A percentile compares a stretch with the other conserved stretches of the same genome.
Conservation (phyloP, 2,329 filamentous ascomycete species). For the Myriosclerotinia curreyana region DNA sequence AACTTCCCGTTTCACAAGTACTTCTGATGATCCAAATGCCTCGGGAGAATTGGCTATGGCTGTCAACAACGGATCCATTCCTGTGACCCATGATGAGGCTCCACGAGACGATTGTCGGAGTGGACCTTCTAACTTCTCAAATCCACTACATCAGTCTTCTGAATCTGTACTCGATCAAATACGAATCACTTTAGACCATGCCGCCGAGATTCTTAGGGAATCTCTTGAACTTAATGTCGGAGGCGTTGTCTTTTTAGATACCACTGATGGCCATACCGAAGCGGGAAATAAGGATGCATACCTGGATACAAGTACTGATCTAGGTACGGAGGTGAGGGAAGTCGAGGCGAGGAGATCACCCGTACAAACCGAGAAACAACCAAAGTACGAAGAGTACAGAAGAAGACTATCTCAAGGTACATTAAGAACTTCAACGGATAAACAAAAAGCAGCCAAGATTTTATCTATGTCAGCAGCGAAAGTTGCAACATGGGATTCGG, state of each 20-base stretch:
- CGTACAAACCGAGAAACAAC: neutral
- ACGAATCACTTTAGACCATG: conserved; percentile 33
- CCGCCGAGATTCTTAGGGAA: conserved; percentile 35
- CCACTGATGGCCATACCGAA: conserved; percentile 30
- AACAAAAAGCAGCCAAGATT: conserved; percentile 32
- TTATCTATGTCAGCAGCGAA: conserved; percentile 33
- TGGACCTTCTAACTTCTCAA: neutral
- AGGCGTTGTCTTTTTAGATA: conserved; percentile 37
- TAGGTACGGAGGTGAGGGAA: conserved; percentile 24
- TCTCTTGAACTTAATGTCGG: conserved; percentile 35
- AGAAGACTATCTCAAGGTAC: conserved; percentile 25
- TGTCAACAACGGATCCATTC: neutral
- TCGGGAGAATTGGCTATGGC: neutral
- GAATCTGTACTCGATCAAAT: conserved; percentile 35
- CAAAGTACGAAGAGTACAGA: neutral
- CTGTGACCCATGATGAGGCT: neutral
- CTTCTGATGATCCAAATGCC: neutral
- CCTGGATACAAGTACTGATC: conserved; percentile 23
- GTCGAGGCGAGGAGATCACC: conserved; percentile 5
- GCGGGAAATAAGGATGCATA: conserved; percentile 23
- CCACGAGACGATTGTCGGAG: neutral
- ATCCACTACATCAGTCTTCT: conserved; percentile 1
- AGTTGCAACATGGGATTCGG: conserved; percentile 27
- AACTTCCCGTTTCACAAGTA: conserved; percentile 13
- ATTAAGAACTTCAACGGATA: conserved; percentile 27